phyloP scores from a whole-genome alignment of 2,329 filamentous ascomycete genomes.

The Alternaria incomplexa region DNA sequence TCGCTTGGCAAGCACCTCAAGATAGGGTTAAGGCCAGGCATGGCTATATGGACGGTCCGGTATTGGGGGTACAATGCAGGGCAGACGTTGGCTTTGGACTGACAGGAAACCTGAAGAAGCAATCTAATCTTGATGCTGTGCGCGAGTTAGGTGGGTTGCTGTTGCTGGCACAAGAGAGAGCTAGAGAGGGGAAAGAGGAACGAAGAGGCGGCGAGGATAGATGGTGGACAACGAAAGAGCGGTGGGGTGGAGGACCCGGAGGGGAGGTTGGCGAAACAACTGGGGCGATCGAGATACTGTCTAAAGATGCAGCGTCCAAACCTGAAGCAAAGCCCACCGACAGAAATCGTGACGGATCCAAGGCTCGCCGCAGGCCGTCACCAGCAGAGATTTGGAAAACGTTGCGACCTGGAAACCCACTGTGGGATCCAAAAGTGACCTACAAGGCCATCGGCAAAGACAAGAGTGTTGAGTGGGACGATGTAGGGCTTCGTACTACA shows the following conservation, averaged over 20 bases:
- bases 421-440: constrained; percentile 63
- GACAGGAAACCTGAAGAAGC: constrained; percentile 35
- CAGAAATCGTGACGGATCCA: constrained; percentile 36
- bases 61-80: constrained; percentile 62
- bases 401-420: constrained; percentile 56
- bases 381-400: constrained; percentile 61
- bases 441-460: constrained; percentile 65
- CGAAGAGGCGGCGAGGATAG: constrained; percentile 60
- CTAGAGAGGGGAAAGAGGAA: constrained; percentile 61
- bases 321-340: constrained; percentile 44
- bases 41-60: constrained; percentile 64
- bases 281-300: constrained; percentile 27
- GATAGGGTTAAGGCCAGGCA: constrained; percentile 60
- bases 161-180: constrained; percentile 65
- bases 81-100: constrained; percentile 60
- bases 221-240: constrained; percentile 65
- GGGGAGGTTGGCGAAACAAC: constrained; percentile 50
- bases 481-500: constrained; percentile 54
- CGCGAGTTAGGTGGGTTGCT: constrained; percentile 65
- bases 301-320: constrained; percentile 35
- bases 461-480: constrained; percentile 55
- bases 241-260: constrained; percentile 63
- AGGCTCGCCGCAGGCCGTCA: constrained; percentile 50
- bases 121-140: constrained; percentile 58
- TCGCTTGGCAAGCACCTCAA: constrained; percentile 60